Conservation (phyloP, 164 flowering plant species). For the Chimonanthus salicifolius region DNA sequence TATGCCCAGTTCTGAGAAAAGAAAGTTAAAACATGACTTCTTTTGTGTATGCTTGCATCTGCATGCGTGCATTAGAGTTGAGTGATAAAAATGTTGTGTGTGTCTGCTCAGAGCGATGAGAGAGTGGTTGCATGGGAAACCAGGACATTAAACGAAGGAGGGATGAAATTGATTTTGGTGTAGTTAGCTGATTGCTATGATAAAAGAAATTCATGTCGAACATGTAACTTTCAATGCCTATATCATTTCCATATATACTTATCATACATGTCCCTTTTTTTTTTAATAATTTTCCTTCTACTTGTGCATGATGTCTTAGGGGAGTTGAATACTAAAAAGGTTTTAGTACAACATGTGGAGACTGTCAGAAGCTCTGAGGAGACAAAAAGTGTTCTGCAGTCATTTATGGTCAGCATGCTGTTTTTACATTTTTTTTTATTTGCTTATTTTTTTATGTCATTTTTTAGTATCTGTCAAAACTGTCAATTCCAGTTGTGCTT, state of each 20-base stretch:
- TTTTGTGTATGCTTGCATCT: no score
- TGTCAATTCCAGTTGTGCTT: neutral
- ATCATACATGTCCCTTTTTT: neutral
- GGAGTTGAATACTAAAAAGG: constrained; percentile 41
- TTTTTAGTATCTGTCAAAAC: neutral
- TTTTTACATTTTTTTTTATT: neutral
- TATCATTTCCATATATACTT: neutral
- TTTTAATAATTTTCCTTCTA: neutral
- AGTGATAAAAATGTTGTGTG: no score
- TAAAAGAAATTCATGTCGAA: neutral
- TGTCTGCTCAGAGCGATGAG: no score
- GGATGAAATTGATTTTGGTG: no score
- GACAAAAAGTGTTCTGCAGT: constrained; percentile 41
- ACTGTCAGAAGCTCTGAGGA: constrained; percentile 56
- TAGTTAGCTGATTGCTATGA: no score
- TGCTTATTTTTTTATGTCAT: neutral
- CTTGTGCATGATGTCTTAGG: constrained; percentile 23
- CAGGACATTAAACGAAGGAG: no score
- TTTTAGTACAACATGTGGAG: constrained; percentile 72
- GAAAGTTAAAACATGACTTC: neutral
- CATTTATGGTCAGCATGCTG: constrained; percentile 47
- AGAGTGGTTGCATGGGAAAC: no score
- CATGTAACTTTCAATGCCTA: neutral
- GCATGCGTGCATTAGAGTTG: no score
- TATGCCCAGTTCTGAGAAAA: neutral